Conservation (phyloP, 1,284 basidiomycete genomes). For the Melanopsichium pennsylvanicum region DNA sequence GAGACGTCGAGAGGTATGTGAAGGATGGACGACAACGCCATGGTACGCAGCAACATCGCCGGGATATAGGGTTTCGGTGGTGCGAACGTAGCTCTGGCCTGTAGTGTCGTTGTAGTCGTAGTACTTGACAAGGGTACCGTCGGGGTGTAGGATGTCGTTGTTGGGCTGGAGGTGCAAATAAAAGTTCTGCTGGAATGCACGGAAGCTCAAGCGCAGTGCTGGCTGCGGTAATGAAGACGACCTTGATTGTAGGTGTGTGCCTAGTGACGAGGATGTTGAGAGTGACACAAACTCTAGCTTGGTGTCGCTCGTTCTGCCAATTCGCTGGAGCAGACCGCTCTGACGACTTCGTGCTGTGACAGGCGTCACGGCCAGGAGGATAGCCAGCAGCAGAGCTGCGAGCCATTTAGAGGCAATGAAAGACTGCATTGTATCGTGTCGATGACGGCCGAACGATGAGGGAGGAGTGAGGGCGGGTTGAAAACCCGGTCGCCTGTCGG, state of each 20-base stretch:
- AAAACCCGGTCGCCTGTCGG: not conserved
- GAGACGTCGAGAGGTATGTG: conserved; percentile 34
- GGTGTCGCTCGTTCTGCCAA: conserved; percentile 26
- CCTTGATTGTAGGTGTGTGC: conserved; percentile 8
- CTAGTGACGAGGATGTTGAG: not conserved
- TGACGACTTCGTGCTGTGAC: conserved; percentile 29
- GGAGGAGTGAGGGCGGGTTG: not conserved
- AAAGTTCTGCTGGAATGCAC: conserved; percentile 55
- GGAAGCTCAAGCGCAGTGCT: conserved; percentile 49
- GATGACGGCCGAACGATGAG: not conserved
- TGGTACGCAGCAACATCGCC: conserved; percentile 58
- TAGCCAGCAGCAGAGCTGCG: conserved; percentile 23
- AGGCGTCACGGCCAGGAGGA: conserved; percentile 7
- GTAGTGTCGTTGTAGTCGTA: conserved; percentile 33
- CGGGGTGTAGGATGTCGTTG: conserved; percentile 51
- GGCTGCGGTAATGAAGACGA: conserved; percentile 2
- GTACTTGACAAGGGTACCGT: conserved; percentile 50
- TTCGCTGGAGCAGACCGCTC: conserved; percentile 31
- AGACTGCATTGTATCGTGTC: conserved; percentile 4
- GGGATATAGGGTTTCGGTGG: conserved; percentile 32
- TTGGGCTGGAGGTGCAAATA: conserved; percentile 56
- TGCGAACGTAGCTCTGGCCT: conserved; percentile 23
- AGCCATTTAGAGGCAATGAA: conserved; percentile 17
- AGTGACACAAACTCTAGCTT: conserved; percentile 16
- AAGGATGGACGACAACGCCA: conserved; percentile 53